Base-by-base conservation (phyloP, 2,329 filamentous ascomycete species). In the Curvularia lunata region DNA sequence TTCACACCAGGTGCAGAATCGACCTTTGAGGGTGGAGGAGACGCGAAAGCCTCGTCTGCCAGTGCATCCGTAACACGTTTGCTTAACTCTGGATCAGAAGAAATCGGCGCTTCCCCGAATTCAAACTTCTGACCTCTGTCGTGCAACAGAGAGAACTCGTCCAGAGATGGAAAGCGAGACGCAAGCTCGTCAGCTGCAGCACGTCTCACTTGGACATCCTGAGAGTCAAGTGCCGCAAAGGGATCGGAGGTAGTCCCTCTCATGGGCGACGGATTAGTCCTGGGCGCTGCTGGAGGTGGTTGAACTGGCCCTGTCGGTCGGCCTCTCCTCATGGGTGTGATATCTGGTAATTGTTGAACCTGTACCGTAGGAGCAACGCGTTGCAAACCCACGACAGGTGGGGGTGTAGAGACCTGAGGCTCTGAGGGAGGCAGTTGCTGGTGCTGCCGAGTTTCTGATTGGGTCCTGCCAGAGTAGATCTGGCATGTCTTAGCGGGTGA, bases 321-420 rank as follows among this genome's bases (percentile, higher is more conserved):
- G 4, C 95, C 95, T 78, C 95, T 86, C 59, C 95, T 86, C 95
- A 98, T 98, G 0, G 94, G 95, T 37, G 91, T 88, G 61, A 99
- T 92, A 23, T 97, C 92, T 8, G 95, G 95, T 53, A 98, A 88
- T 8, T 84, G 81, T 65, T 89, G 86, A 52, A 90, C 86, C 65
- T 90, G 85, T 54, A 90, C 86, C 25, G 86, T 80, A 2, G 89
- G 87, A n/a, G 90, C 87, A 5, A 91, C 86, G 69, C 94, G 94
- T 16, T 92, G 88, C 10, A 94, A 89, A 8, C 94, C 92, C 30
- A 96, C 87, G 30, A 87, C 82, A 5, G 88, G 85, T 28, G 86
- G 80, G 18, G 85, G 55, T 52, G 55, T 78, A 47, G 81, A 75
- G 42, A 82, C 72, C 56, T 84, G 82, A 6, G 82, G 78, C 7